Percentiles rank a stretch among this genome's conserved stretches.
Evolutionary conservation across 352 stramenopile species (phyloP).

Genomic region (Pythium dissimile): DNA sequence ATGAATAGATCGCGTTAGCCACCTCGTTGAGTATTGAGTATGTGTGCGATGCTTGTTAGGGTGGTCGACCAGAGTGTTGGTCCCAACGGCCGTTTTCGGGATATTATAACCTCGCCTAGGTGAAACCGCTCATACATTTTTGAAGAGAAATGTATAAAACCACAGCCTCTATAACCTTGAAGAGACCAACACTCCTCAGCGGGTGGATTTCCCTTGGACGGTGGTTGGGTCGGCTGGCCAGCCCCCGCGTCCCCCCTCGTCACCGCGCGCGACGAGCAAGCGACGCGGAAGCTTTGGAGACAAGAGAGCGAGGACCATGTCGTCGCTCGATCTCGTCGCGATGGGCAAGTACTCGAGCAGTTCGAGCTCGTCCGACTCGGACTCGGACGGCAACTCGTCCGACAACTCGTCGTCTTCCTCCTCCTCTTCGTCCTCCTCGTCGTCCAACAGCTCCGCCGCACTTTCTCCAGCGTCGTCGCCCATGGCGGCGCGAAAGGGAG

Average conservation of each 20-base stretch:
- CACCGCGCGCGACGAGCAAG: conserved; percentile 1
- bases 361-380: conserved; percentile 66
- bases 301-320: conserved; percentile 31
- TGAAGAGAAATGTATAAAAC: conserved; percentile 1
- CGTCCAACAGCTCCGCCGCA: conserved; percentile 20
- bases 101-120: conserved; percentile 21
- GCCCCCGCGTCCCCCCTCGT: conserved; percentile 13
- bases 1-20: conserved; percentile 6
- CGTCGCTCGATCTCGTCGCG: conserved; percentile 76
- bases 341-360: conserved; percentile 81
- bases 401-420: conserved; percentile 42
- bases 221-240: conserved; percentile 18
- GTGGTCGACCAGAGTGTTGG: conserved; percentile 22
- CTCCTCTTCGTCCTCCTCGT: conserved; percentile 31
- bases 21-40: too few species aligned
- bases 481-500: conserved; percentile 18
- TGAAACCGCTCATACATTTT: conserved; percentile 19
- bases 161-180: conserved; percentile 21
- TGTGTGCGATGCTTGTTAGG: too few species aligned
- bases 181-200: conserved; percentile 26
- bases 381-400: conserved; percentile 48
- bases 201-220: conserved; percentile 21
- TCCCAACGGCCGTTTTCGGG: conserved; percentile 16
- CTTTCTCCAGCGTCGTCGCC: conserved; percentile 20
- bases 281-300: neutral